phyloP scores from a whole-genome alignment of 2,329 filamentous ascomycete genomes.

The Didymella pinodella region DNA sequence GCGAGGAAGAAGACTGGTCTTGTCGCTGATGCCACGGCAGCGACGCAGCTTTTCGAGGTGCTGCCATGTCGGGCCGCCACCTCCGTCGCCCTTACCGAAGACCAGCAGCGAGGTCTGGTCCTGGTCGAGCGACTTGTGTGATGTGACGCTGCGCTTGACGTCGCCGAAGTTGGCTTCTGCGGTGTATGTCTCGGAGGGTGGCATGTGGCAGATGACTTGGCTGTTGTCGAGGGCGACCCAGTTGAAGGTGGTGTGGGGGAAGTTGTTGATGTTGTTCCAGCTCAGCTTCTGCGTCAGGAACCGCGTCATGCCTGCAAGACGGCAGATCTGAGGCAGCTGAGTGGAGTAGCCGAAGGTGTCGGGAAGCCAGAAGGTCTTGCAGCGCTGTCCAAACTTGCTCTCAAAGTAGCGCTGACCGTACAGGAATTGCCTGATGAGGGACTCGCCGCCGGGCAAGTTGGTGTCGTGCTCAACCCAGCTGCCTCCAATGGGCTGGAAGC shows the following conservation, averaged over 20 bases:
- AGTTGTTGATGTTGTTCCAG: slow-evolving; percentile 99
- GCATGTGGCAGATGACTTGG: slow-evolving; percentile 98
- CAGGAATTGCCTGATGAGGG: slow-evolving; percentile 89
- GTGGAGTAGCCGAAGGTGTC: slow-evolving; percentile 98
- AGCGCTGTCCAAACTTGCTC: slow-evolving; percentile 86
- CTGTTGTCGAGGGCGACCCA: slow-evolving; percentile 96
- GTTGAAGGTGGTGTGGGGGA: slow-evolving; percentile 98
- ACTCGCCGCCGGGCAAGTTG: slow-evolving; percentile 95
- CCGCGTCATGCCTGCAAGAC: slow-evolving; percentile 91
- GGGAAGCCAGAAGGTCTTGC: slow-evolving; percentile 93
- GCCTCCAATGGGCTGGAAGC: slow-evolving; percentile 93
- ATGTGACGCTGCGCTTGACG: slow-evolving; percentile 83
- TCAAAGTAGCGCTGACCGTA: slow-evolving; percentile 97
- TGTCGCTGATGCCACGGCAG: slow-evolving; percentile 90
- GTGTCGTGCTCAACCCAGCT: slow-evolving; percentile 99
- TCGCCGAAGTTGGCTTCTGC: slow-evolving; percentile 95
- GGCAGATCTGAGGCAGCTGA: slow-evolving; percentile 91
- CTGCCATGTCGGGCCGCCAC: slow-evolving; percentile 91
- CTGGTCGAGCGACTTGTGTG: slow-evolving; percentile 95
- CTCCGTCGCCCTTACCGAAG: slow-evolving; percentile 96
- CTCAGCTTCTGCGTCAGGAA: slow-evolving; percentile 99
- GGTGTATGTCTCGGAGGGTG: slow-evolving; percentile 93
- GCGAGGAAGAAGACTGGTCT: slow-evolving; percentile 80
- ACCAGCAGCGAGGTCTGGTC: slow-evolving; percentile 90
- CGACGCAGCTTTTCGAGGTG: slow-evolving; percentile 94